Evolutionary conservation across 2,329 filamentous ascomycete species (phyloP).

Genomic region (Sporothrix globosa): DNA sequence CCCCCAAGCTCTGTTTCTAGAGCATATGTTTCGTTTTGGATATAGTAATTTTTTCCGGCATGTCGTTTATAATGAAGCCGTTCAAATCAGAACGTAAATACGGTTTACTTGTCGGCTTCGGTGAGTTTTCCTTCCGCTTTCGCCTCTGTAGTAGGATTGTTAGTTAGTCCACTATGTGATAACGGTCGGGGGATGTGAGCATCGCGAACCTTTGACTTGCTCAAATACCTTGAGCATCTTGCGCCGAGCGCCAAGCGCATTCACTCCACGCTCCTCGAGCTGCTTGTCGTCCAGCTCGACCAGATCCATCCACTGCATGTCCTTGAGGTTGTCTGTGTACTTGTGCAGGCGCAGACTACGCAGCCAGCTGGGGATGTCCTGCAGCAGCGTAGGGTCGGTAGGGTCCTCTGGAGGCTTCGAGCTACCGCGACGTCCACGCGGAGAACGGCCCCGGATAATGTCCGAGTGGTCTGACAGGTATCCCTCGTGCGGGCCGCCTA

Average conservation of each 20-base stretch:
- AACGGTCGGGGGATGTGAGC: background rate
- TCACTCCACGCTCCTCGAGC: slow-evolving; percentile 89
- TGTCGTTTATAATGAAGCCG: background rate
- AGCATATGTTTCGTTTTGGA: slow-evolving; percentile 2
- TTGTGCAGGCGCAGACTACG: slow-evolving; percentile 94
- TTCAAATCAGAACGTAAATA: background rate
- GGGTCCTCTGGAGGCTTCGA: slow-evolving; percentile 98
- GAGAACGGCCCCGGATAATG: slow-evolving; percentile 85
- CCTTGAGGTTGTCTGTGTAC: slow-evolving; percentile 97
- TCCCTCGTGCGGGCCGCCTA: slow-evolving; percentile 72
- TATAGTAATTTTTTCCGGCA: background rate
- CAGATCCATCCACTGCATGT: slow-evolving; percentile 93
- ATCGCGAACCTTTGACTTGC: slow-evolving; percentile 73
- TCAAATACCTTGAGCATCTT: slow-evolving; percentile 99
- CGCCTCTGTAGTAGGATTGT: slow-evolving; percentile 57
- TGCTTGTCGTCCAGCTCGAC: slow-evolving; percentile 91
- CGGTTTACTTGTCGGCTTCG: slow-evolving; percentile 37
- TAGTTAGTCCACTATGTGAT: background rate
- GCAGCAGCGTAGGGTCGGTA: slow-evolving; percentile 83
- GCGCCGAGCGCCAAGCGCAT: slow-evolving; percentile 87
- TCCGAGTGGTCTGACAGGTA: slow-evolving; percentile 95
- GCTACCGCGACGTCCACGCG: slow-evolving; percentile 86
- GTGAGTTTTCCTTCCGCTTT: slow-evolving; percentile 72
- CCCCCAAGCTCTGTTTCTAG: background rate
- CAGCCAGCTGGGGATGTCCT: slow-evolving; percentile 96